These are phyloP conservation scores for Carex myosuroides DNA, from an alignment of 176 grass and related monocot species.

Conservation along the genomic window DNA sequence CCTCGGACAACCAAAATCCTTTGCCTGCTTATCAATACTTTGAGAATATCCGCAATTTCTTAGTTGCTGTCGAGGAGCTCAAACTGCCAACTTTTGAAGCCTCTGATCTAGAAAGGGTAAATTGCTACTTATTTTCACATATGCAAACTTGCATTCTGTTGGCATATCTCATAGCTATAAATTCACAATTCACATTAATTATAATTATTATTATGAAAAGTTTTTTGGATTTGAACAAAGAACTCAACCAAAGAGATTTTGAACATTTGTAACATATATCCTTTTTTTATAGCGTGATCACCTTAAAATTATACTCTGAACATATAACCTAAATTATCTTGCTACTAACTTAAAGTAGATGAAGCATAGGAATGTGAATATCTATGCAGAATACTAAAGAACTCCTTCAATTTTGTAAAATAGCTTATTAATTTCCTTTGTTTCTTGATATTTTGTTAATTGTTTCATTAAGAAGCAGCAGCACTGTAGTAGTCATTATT, in stretches of 20 bases:
- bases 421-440: not conserved
- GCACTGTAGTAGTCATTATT: not conserved
- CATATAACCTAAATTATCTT: not conserved
- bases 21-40: conserved; percentile 78
- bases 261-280: not conserved
- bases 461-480: not conserved
- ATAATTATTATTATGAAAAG: not conserved
- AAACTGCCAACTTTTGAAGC: conserved; percentile 74
- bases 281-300: not conserved
- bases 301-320: not conserved
- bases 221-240: not conserved
- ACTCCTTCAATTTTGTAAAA: not conserved
- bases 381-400: not conserved
- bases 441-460: not conserved
- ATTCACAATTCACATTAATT: not conserved
- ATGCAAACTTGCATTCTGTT: not conserved
- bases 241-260: not conserved
- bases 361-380: not conserved
- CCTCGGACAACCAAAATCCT: conserved; percentile 50
- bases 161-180: not conserved
- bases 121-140: not conserved
- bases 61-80: conserved; percentile 61
- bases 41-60: conserved; percentile 90
- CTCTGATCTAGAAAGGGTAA: conserved; percentile 76
- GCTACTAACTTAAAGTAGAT: not conserved